Evolutionary conservation across 2,329 filamentous ascomycete genomes (phyloP), one percentile per base, ranked within the genome.

Genomic region (Periconia macrospinosa): DNA sequence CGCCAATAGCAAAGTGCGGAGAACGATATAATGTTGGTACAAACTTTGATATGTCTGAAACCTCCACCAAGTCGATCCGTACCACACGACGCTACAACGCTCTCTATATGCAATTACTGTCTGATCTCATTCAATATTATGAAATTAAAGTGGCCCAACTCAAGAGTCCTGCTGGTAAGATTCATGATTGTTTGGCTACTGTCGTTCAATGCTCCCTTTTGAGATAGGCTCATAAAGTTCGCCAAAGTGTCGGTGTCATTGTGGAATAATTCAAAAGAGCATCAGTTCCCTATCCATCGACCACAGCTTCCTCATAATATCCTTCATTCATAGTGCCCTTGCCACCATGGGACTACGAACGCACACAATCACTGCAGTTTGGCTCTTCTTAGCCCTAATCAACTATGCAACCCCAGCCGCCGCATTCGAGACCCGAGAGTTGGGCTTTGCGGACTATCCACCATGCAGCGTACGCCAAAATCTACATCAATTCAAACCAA

Each of bases 381-480:
- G 11, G 33, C 11, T 37, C 15, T 6, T 37, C 33, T n/a, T 37
- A 6, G 11, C 11, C 11, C 33, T 37, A 13, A 37, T 37, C 5
- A 37, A n/a, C 33, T 13, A 37, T 13, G 15, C 33, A n/a, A 37
- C 11, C 11, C 11, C 33, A 3, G 15, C 33, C 5, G 3, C 33
- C 33, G 11, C 33, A n/a, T n/a, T 37, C 15, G 33, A 42, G n/a
- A n/a, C 19, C 30, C 30, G 43, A n/a, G 33, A 51, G 19, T 20
- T 51, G 8, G 33, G 43, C 2, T 45, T 51, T 15, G 42, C 35
- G 14, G 49, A 51, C 35, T 45, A 45, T 20, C 52, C 52, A 30
- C 20, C 35, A 43, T 54, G 52, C 42, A 44, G 52, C 19, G 52
- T 50, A 17, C 41, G 52, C 44, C 13, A 27, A 27, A 3, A 42